Evolutionary conservation across 2,329 filamentous ascomycete species (phyloP), one percentile per base, ranked within the genome.

Genomic region (Verticillium nubilum): DNA sequence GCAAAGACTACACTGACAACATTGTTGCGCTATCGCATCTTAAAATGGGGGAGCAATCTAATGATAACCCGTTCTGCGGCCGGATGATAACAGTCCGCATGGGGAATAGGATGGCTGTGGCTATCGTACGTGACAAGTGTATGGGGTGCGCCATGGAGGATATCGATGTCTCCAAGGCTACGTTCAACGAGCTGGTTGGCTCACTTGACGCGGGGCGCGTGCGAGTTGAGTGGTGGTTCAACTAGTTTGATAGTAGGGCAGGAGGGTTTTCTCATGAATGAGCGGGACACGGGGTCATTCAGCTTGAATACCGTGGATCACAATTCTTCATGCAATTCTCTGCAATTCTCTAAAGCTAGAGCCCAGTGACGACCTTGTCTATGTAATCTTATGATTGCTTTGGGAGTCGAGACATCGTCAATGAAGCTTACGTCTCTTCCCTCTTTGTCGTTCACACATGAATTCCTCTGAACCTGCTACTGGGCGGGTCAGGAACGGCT

Each of bases 11-110:
- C 29, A 50, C 59, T 1, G 31, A 26, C 7, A 56, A 25, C 54
- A 26, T 27, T 23, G 61, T 63, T 4, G 61, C 61, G 1, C 47
- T 62, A 5, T 63, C 60, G 5, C 52, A 62, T n/a, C 19, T 59
- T 9, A 57, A 57, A 33, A 57, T 63, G 58, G 61, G 57, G 15
- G 23, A 31, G n/a, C 35, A 58, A 53, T 60, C 60, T 10, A 63
- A 63, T 25, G 31, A 54, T 33, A 62, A 63, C 12, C 47, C 60
- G 1, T 50, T 62, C 15, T 63, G 61, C 17, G 55, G 29, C 35
- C 33, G 56, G 9, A 35, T 6, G 1, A 37, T 60, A 6, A 26
- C 15, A 6, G 55, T 60, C 33, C n/a, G 17, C 17, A 17, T 27
- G 1, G 37, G 37, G 6, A 58, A 56, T 27, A 56, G 54, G 29